These are phyloP conservation scores for Saccharum hybrid DNA, from an alignment of 202 grass and related monocot species.

Conservation along the genomic window DNA sequence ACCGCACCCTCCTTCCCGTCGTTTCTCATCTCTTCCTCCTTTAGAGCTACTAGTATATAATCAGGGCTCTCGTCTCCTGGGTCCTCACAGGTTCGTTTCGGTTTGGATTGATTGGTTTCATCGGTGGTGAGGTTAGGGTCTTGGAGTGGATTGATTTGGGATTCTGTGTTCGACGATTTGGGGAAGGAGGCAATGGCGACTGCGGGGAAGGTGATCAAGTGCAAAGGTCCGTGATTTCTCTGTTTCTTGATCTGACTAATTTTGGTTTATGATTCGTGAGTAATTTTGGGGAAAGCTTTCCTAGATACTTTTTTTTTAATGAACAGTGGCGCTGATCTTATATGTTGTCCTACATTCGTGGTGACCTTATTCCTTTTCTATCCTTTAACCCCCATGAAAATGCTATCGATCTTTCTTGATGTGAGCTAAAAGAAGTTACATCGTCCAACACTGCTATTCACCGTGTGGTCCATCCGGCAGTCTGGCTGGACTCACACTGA, in stretches of 20 bases:
- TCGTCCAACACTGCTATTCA: too few relatives aligned
- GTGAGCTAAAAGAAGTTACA: background rate
- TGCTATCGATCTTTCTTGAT: background rate
- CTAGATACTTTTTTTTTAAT: background rate
- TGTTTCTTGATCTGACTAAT: background rate
- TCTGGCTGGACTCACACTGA: background rate
- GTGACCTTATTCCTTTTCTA: too few relatives aligned
- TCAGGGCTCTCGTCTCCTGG: background rate
- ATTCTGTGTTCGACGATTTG: background rate
- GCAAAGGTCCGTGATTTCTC: constrained; percentile 66
- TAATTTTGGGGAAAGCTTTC: background rate
- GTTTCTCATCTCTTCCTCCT: background rate
- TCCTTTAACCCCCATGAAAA: background rate
- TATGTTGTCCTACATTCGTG: background rate
- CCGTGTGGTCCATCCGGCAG: too few relatives aligned
- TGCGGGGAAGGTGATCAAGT: constrained; percentile 86
- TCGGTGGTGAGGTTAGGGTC: background rate
- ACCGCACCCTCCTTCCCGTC: constrained; percentile 11
- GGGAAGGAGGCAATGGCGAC: constrained; percentile 58
- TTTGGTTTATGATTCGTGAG: background rate
- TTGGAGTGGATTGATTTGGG: background rate
- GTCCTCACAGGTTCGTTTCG: constrained; percentile 5
- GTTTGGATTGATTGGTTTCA: background rate
- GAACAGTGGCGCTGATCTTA: background rate
- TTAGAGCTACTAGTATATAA: constrained; percentile 29